A percentile compares a stretch with the other conserved stretches of the same genome.
These are phyloP conservation scores for Avicennia marina DNA, from an alignment of 257 asterid genomes.

Conservation along the genomic window DNA sequence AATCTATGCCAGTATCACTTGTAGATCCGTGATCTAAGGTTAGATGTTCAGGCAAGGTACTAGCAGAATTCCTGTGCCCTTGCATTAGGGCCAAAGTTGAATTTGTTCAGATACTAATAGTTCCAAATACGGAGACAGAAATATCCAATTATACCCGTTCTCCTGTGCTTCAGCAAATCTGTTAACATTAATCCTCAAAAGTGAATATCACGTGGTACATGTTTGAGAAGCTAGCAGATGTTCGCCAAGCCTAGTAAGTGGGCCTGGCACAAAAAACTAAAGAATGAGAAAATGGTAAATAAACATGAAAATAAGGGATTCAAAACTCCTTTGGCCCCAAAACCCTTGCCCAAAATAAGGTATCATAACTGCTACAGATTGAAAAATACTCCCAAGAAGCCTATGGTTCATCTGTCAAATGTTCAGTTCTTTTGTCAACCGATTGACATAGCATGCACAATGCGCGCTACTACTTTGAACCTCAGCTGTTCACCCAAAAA, in stretches of 20 bases:
- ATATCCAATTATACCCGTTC: no score
- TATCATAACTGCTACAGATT: neutral
- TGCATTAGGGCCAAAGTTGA: constrained; percentile 57
- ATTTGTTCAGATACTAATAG: constrained; percentile 17
- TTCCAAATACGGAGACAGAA: constrained; percentile 12
- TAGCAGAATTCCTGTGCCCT: constrained; percentile 66
- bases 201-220: neutral
- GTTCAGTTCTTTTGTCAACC: neutral
- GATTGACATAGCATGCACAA: constrained; percentile 1
- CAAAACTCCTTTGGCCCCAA: neutral
- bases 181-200: constrained; percentile 27
- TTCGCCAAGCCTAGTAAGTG: neutral
- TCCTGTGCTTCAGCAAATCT: constrained; percentile 33
- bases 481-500: neutral
- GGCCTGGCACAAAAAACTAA: neutral
- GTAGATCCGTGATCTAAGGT: constrained; percentile 66
- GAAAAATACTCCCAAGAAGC: neutral
- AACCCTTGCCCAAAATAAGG: neutral
- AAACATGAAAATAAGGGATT: neutral
- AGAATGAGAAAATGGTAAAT: neutral
- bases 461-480: no score
- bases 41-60: constrained; percentile 62
- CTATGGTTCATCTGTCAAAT: neutral
- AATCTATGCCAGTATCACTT: constrained; percentile 52
- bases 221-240: neutral